Evolutionary conservation across 352 stramenopile genomes (phyloP).

Genomic region (Pythium oligandrum): DNA sequence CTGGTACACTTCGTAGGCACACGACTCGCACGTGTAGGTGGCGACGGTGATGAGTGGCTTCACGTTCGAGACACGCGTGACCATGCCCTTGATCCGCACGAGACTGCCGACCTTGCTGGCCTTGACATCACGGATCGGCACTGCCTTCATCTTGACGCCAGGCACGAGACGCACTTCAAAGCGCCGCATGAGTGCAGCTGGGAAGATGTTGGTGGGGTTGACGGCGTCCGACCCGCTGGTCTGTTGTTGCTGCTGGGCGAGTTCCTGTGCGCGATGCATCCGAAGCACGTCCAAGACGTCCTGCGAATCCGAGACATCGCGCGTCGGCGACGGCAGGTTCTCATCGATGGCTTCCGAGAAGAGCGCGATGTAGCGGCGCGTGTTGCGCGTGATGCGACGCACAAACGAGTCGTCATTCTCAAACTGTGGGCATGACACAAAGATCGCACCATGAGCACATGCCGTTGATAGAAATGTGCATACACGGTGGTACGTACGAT

Average conservation of each 20-base stretch:
- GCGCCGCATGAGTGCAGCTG: constrained; percentile 88
- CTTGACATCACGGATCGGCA: constrained; percentile 93
- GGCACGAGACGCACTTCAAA: constrained; percentile 83
- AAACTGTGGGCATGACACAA: constrained; percentile 30
- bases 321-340: constrained; percentile 72
- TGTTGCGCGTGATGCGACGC: constrained; percentile 80
- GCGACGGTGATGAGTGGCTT: constrained; percentile 96
- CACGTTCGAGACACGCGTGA: constrained; percentile 97
- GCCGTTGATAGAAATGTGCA: neutral
- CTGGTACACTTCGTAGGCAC: constrained; percentile 97
- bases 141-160: constrained; percentile 81
- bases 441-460: constrained; percentile 1
- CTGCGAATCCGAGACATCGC: constrained; percentile 72
- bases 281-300: constrained; percentile 85
- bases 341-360: constrained; percentile 88
- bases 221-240: constrained; percentile 25
- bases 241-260: constrained; percentile 48
- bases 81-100: constrained; percentile 96
- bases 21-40: constrained; percentile 97
- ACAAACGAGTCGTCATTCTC: constrained; percentile 83
- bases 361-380: constrained; percentile 83
- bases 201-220: constrained; percentile 74
- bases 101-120: constrained; percentile 93
- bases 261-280: constrained; percentile 68
- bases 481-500: constrained; percentile 36